Conservation (phyloP, 345 rosid genomes). For the Isatis tinctoria region DNA sequence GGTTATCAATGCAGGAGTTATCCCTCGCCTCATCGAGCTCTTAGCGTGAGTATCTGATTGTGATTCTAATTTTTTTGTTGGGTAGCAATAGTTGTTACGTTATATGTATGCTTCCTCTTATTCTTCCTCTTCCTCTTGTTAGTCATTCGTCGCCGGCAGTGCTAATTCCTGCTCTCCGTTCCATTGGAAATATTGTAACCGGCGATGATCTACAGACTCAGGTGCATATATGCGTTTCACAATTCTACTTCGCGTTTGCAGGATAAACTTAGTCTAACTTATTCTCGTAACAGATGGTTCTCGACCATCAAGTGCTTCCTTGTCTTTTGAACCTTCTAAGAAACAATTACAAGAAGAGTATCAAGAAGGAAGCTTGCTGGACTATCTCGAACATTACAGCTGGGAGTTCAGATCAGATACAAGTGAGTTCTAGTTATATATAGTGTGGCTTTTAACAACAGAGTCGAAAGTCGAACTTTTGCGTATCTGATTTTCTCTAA, state of each 20-base stretch:
- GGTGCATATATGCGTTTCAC: slow-evolving; percentile 36
- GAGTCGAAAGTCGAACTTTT: background rate
- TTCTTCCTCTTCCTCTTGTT: background rate
- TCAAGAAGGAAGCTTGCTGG: slow-evolving; percentile 95
- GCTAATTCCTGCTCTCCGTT: slow-evolving; percentile 81
- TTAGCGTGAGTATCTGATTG: slow-evolving; percentile 47
- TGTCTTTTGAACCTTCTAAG: slow-evolving; percentile 54
- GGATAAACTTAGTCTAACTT: background rate
- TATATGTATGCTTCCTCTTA: slow-evolving; percentile 14
- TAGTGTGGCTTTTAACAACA: background rate
- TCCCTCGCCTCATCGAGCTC: slow-evolving; percentile 69
- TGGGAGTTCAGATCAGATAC: slow-evolving; percentile 49
- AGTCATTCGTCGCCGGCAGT: slow-evolving; percentile 77
- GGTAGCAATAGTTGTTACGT: background rate
- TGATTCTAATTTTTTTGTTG: background rate
- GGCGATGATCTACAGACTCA: slow-evolving; percentile 80
- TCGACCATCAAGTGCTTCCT: slow-evolving; percentile 65
- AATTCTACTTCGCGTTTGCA: background rate
- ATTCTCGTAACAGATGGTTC: slow-evolving; percentile 42
- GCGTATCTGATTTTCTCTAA: background rate
- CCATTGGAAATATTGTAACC: slow-evolving; percentile 85
- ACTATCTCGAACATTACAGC: slow-evolving; percentile 87
- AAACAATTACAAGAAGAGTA: slow-evolving; percentile 65
- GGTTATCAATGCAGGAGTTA: slow-evolving; percentile 64
- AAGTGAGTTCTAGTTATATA: slow-evolving; percentile 23